Conservation (phyloP, 257 asterid genomes). For the Vinca minor region DNA sequence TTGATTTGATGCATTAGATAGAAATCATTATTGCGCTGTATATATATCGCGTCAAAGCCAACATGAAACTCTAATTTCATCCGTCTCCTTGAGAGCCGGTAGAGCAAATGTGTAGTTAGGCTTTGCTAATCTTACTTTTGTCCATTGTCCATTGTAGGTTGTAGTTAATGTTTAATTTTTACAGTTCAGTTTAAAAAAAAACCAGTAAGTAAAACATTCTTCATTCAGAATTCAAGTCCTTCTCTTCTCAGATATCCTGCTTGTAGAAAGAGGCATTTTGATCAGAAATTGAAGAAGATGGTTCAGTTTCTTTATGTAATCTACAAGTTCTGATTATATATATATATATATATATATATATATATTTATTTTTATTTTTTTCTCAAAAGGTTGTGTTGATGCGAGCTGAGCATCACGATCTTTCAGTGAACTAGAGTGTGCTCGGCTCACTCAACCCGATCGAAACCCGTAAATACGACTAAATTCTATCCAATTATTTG, state of each 20-base stretch:
- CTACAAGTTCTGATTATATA: no score
- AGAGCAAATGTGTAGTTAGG: constrained; percentile 2
- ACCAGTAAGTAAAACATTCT: constrained; percentile 11
- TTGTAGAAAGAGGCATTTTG: constrained; percentile 1
- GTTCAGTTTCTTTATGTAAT: no score
- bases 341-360: no score
- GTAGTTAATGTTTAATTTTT: constrained; percentile 11
- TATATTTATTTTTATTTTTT: no score
- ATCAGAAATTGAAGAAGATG: no score
- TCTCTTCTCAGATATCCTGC: background rate
- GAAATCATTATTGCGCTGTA: constrained; percentile 11
- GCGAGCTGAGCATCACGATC: no score
- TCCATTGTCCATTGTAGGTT: constrained; percentile 10
- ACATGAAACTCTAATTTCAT: constrained; percentile 13
- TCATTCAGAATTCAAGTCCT: background rate
- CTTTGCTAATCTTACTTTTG: constrained; percentile 5
- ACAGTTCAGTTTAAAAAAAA: constrained; percentile 15
- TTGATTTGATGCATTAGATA: constrained; percentile 40
- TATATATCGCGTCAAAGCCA: constrained; percentile 23
- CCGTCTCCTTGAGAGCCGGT: constrained; percentile 10
- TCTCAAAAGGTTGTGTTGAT: no score
- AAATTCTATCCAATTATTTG: no score
- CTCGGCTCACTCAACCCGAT: no score
- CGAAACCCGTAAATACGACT: no score
- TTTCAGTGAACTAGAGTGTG: no score